Conservation (phyloP, 192 early-diverging fungal genomes). For the Spizellomyces sp. region DNA sequence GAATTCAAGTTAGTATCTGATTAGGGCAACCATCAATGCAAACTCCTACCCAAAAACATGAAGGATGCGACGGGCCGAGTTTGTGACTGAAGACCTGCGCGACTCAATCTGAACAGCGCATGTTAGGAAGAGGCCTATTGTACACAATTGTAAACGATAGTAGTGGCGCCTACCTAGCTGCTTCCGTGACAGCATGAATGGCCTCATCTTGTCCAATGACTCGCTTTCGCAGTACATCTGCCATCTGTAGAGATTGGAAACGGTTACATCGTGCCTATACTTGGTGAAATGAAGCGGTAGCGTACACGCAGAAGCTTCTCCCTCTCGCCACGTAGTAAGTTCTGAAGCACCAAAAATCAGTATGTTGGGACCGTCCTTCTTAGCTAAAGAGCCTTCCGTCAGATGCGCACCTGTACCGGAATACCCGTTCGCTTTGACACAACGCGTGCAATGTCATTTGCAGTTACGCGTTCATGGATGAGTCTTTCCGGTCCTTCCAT, state of each 20-base stretch:
- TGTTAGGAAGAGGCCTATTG: no score
- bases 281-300: neutral
- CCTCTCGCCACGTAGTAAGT: constrained; percentile 69
- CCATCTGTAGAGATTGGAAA: constrained; percentile 39
- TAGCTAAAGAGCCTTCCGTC: neutral
- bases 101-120: constrained; percentile 48
- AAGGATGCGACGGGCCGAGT: constrained; percentile 82
- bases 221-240: constrained; percentile 62
- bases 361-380: neutral
- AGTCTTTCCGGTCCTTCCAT: constrained; percentile 51
- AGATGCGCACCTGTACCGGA: constrained; percentile 62
- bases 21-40: constrained; percentile 25
- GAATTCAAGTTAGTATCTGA: neutral
- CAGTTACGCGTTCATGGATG: constrained; percentile 76
- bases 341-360: neutral
- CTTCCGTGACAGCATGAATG: constrained; percentile 79
- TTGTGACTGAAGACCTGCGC: constrained; percentile 77
- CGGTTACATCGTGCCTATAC: neutral
- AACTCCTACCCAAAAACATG: constrained; percentile 88
- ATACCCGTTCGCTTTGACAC: constrained; percentile 88
- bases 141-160: no score
- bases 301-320: constrained; percentile 67
- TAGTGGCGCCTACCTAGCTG: constrained; percentile 44
- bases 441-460: constrained; percentile 85
- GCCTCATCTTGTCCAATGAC: constrained; percentile 87